Conservation (phyloP, 768 basidiomycete species). For the Psilocybe tampanensis region DNA sequence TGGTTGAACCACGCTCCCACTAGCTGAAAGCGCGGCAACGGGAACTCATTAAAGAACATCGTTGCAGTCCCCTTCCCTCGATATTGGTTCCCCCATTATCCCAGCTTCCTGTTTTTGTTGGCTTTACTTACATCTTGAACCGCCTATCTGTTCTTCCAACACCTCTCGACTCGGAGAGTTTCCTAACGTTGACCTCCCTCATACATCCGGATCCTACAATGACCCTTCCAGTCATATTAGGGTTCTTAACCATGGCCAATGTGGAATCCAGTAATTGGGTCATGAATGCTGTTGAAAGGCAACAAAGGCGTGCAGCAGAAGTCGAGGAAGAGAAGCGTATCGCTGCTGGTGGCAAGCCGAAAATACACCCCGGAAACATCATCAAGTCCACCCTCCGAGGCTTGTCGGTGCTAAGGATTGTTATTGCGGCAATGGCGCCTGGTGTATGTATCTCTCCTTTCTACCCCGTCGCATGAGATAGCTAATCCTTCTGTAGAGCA, state of each 20-base stretch:
- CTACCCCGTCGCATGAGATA: background rate
- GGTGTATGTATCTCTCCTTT: conserved; percentile 52
- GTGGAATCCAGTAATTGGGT: conserved; percentile 81
- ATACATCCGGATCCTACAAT: conserved; percentile 73
- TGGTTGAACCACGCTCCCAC: background rate
- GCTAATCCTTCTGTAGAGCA: conserved; percentile 43
- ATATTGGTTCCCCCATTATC: conserved; percentile 62
- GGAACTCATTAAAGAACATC: conserved; percentile 60
- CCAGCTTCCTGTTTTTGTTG: conserved; percentile 75
- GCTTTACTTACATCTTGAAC: conserved; percentile 60
- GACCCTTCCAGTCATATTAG: conserved; percentile 68
- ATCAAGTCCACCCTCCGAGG: conserved; percentile 58
- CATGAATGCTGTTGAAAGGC: conserved; percentile 56
- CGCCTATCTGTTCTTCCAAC: conserved; percentile 59
- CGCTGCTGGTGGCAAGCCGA: conserved; percentile 46
- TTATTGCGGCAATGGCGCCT: conserved; percentile 67
- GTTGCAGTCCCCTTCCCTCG: conserved; percentile 58
- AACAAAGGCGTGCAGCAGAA: conserved; percentile 49
- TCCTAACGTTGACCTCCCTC: conserved; percentile 72
- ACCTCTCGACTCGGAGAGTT: conserved; percentile 77
- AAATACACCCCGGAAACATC: conserved; percentile 43
- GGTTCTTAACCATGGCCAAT: conserved; percentile 76
- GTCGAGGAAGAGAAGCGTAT: conserved; percentile 49
- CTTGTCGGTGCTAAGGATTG: conserved; percentile 66
- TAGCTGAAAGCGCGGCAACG: conserved; percentile 59